Base-by-base conservation (phyloP, 768 basidiomycete species). In the Collybiopsis confluens region DNA sequence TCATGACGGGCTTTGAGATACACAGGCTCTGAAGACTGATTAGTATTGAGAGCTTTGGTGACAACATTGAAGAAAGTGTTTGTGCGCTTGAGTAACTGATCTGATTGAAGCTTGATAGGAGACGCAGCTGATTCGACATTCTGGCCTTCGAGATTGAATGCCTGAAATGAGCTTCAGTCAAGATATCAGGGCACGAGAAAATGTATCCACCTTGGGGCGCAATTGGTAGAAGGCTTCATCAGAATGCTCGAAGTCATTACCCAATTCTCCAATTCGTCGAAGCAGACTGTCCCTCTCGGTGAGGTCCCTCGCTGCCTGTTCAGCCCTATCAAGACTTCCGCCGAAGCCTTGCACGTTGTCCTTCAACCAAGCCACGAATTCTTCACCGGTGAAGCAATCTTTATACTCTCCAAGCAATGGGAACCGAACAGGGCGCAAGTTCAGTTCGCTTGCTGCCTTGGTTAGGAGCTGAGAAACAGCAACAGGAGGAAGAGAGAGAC, bases 181-280 rank as follows among this genome's bases (percentile, higher is more conserved):
- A 41, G 18, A 45, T 10, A 21, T 51, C 43, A 20, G 10, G 18
- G 16, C 38, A 33, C 18, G 26, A 16, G 10, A 5, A 52, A 24
- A 18, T 47, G 20, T 11, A 62, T 73, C 3, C 54, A 88, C 90
- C 78, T 87, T 90, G 20, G 85, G 81, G 15, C 90, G 74, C 72
- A 93, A 92, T 65, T 92, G 91, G 65, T 88, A 93, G 63, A 79
- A 92, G 1, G 88, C 88, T 59, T 89, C 89, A 38, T 88, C 85
- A 2, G 83, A 78, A 56, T 79, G 79, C 60, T 90, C 90, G 58
- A 90, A 92, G 49, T 79, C 76, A 62, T 93, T 93, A 8, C 91
- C 90, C 47, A 90, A 73, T 64, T 92, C 91, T 33, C 91, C 91
- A 45, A 93, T 73, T 44, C 92, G 76, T 49, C 93, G 77, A 16